phyloP scores from a whole-genome alignment of 139 green algal genomes.

The Auxenochlorella protothecoides region DNA sequence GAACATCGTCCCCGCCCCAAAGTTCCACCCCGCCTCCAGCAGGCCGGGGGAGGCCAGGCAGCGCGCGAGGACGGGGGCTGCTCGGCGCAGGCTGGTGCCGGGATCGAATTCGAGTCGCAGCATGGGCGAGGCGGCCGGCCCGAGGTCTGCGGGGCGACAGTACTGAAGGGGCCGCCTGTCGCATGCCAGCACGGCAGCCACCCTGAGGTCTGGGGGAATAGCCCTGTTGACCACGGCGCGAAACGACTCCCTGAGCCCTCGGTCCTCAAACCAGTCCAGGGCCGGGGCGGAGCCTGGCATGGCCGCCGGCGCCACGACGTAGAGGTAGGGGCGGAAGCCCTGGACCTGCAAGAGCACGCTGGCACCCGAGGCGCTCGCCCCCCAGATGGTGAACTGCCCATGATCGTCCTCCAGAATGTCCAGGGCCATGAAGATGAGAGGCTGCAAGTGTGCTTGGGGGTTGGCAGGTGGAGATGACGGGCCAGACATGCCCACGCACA shows the following conservation, averaged over 20 bases:
- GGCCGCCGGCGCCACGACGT: conserved; percentile 25
- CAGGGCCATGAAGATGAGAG: conserved; percentile 33
- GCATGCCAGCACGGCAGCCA: no score
- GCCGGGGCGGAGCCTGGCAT: no score
- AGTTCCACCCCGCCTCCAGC: conserved; percentile 17
- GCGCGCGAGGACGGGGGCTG: not conserved
- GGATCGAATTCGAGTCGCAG: conserved; percentile 2
- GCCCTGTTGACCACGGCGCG: no score
- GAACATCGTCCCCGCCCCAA: conserved; percentile 18
- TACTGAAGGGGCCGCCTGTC: no score
- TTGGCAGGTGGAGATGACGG: no score
- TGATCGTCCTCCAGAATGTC: conserved; percentile 32
- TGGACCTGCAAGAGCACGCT: conserved; percentile 29
- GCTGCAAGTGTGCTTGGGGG: not conserved
- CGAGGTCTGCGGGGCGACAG: no score
- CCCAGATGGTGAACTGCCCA: conserved; percentile 34
- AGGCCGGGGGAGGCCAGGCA: not conserved
- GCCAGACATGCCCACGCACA: no score
- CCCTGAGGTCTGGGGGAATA: no score
- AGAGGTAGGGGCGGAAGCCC: conserved; percentile 51
- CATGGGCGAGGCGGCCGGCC: no score
- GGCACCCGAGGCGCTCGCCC: conserved; percentile 2
- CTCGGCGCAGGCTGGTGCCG: not conserved
- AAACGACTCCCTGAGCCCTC: no score
- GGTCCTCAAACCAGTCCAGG: no score